Evolutionary conservation across 2,329 filamentous ascomycete species (phyloP).

Genomic region (Monosporascus sp.): DNA sequence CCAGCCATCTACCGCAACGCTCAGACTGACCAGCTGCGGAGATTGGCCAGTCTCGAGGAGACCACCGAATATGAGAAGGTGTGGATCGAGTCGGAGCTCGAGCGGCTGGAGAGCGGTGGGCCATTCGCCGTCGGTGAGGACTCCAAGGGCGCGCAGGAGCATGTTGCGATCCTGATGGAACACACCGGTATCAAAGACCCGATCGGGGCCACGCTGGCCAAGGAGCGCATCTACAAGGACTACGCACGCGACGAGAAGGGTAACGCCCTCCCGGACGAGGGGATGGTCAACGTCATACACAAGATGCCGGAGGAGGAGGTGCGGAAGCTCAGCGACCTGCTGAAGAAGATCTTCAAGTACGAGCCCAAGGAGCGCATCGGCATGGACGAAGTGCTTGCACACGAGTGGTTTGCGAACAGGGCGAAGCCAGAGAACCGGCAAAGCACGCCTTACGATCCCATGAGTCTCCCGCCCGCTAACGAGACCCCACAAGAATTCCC

Average conservation of each 20-base stretch:
- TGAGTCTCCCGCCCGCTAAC: neutral
- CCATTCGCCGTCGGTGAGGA: no score
- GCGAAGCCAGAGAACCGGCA: neutral
- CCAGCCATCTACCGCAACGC: neutral
- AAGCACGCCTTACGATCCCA: neutral
- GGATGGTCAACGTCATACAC: neutral
- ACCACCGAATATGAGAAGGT: neutral
- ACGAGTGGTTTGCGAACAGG: conserved; percentile 1
- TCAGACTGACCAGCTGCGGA: neutral
- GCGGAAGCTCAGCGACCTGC: neutral
- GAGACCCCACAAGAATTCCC: neutral
- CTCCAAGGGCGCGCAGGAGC: neutral
- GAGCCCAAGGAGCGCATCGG: conserved; percentile 1
- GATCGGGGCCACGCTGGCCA: neutral
- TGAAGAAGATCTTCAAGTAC: conserved; percentile 3
- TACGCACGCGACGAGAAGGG: neutral
- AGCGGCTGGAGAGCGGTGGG: neutral
- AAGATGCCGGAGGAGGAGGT: neutral
- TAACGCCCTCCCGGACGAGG: neutral
- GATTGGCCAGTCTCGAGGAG: neutral
- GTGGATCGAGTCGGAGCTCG: neutral
- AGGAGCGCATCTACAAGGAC: neutral
- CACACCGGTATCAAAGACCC: neutral
- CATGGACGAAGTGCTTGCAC: conserved; percentile 1
- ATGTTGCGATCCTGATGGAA: neutral